Percentiles rank a stretch among this genome's conserved stretches.
Evolutionary conservation across 371 early-diverging fungal genomes (phyloP).

Genomic region (Catenaria anguillulae): DNA sequence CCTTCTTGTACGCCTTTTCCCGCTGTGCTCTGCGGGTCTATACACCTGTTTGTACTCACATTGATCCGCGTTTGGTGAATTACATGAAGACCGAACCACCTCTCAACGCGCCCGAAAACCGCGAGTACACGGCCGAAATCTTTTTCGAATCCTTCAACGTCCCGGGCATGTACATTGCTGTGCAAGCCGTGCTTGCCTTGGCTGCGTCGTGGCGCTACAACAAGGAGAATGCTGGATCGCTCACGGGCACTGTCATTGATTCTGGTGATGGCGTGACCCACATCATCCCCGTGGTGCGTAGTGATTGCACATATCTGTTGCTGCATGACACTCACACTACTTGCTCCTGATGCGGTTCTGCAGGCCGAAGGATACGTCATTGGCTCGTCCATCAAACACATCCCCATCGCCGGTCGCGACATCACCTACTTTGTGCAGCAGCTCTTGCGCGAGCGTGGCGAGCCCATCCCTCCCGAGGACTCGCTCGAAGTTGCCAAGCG

Average conservation of each 20-base stretch:
- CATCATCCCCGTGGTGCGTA: constrained; percentile 85
- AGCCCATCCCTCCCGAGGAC: constrained; percentile 91
- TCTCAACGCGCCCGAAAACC: constrained; percentile 79
- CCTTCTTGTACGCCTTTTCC: no score
- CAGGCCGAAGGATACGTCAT: constrained; percentile 96
- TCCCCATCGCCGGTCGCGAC: constrained; percentile 95
- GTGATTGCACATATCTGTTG: neutral
- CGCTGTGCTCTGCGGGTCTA: constrained; percentile 17
- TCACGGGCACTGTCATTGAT: constrained; percentile 95
- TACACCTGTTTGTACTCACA: neutral
- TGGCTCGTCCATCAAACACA: constrained; percentile 90
- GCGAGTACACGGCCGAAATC: constrained; percentile 85
- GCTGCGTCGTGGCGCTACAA: constrained; percentile 78
- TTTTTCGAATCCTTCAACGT: constrained; percentile 85
- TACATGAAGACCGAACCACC: constrained; percentile 91
- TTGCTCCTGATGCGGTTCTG: no score
- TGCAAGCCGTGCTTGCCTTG: constrained; percentile 80
- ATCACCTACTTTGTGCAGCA: constrained; percentile 94
- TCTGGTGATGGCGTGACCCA: constrained; percentile 97
- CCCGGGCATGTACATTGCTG: constrained; percentile 79
- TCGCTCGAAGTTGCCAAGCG: constrained; percentile 80
- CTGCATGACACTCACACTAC: neutral
- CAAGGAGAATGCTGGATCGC: constrained; percentile 55
- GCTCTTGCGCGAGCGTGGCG: constrained; percentile 84
- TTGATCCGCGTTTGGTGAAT: constrained; percentile 1